Evolutionary conservation across 1,284 basidiomycete species (phyloP), one percentile per base, ranked within the genome.

Genomic region (Ceratobasidium theobromae): DNA sequence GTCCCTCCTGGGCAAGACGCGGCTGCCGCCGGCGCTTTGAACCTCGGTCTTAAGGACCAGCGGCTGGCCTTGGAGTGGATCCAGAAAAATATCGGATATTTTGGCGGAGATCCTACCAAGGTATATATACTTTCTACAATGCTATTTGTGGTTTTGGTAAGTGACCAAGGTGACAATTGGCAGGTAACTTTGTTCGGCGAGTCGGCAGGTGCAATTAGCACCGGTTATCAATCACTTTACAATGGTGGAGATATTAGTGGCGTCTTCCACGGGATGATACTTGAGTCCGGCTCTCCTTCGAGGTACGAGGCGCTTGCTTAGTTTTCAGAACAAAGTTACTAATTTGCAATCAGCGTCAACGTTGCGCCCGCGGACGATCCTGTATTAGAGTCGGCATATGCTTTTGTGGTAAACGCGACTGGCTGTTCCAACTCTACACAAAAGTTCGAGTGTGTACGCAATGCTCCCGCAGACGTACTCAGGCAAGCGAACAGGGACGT

Each of bases 21-120:
- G 3, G 73, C 72, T 0, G 71, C 71, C 32, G 72, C 73, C 46
- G 68, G 70, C 1, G 74, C 74, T 1, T 73, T 72, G 23, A 78
- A 78, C 60, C 70, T 76, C 23, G 77, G 77, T 25, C 62, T 78
- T 23, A 68, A 70, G 51, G 81, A 82, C 69, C 77, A 81, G 65
- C 45, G 48, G 6, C 30, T 51, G 33, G 64, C 64, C 8, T 30
- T 55, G 6, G 38, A 48, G 30, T 66, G 64, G 64, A 40, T 66
- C 33, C 52, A 66, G 35, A 25, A 43, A 14, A 66, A 66, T 21
- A 55, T 66, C 27, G 53, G 9, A 18, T 32, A 52, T 28, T 66
- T 66, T 27, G 64, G 64, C 6, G 64, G 64, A 5, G 64, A 66
- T 23, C 64, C 64, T 9, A 30, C 6, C 16, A 53, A 48, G 53